Evolutionary conservation across 2,329 filamentous ascomycete species (phyloP), one percentile per base, ranked within the genome.

Genomic region (Gyromitra esculenta): DNA sequence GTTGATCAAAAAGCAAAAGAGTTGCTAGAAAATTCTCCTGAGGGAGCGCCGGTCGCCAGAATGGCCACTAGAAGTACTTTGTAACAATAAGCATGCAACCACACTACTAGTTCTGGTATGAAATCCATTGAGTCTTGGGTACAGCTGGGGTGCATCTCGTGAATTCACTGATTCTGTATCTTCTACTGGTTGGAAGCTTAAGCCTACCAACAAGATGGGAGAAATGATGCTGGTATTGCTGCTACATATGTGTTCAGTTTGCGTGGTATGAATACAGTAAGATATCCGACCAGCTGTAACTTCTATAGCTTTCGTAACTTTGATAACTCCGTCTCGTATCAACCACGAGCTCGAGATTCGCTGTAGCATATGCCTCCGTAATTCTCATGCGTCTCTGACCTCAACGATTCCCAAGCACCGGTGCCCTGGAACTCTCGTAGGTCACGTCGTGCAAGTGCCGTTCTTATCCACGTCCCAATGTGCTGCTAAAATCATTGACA

Each of bases 401-500:
- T 15, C 11, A 45, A 45, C 43, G 9, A 15, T 15, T 45, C 43
- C 43, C 43, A 45, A 45, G 43, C 43, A 45, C 43, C 43, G 13
- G 43, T 9, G 9, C 11, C 15, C 43, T 45, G 43, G 43, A 9
- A 15, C 43, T 9, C 11, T 45, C 2, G 43, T 9, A 45, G 43
- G 43, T 45, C 15, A 11, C 43, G 15, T 15, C 11, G 43, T 15
- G 43, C 43, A 45, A 45, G 43, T 45, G 43, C 9, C 43, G 15
- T 45, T 45, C 15, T 9, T 15, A 45, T 15, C 43, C 43, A 13
- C 15, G 43, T 45, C 11, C 15, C 3, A 9, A 13, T 45, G 25
- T 31, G 25, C 25, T 15, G 43, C 21, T 18, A 8, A 60, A 15
- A 41, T 60, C 56, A 60, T 60, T 60, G 56, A 60, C 56, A 21